Conservation (phyloP, 2,329 filamentous ascomycete species). For the Hymenoscyphus occultus region DNA sequence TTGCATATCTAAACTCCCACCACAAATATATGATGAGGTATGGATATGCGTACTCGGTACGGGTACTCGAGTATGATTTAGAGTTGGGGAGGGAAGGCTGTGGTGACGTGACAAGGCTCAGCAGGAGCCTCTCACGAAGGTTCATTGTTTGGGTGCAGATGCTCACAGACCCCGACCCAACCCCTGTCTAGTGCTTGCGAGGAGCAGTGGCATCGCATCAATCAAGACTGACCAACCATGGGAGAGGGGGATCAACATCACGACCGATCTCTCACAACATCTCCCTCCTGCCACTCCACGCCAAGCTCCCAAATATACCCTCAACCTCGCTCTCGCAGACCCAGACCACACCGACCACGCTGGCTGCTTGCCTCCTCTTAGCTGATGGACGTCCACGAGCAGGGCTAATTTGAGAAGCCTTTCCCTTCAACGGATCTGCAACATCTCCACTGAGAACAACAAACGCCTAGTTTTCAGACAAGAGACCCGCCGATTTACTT, state of each 20-base stretch:
- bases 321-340: constrained; percentile 1
- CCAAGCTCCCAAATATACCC: constrained; percentile 12
- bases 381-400: constrained; percentile 31
- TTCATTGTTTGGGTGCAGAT: not conserved
- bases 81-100: constrained; percentile 19
- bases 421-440: constrained; percentile 13
- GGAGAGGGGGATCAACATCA: constrained; percentile 20
- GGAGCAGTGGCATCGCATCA: not conserved
- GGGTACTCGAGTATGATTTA: not conserved
- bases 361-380: constrained; percentile 25
- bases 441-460: not conserved
- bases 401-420: constrained; percentile 28
- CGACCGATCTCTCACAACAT: constrained; percentile 3
- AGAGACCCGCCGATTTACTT: not conserved
- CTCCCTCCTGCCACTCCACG: constrained; percentile 7
- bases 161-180: not conserved
- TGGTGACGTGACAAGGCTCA: constrained; percentile 24
- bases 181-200: not conserved
- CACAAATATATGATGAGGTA: too few relatives aligned
- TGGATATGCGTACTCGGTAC: too few relatives aligned
- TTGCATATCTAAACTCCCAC: not conserved
- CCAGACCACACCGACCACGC: constrained; percentile 11
- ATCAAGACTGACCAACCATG: not conserved
- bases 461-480: not conserved
- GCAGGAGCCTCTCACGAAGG: not conserved